phyloP scores from a whole-genome alignment of 495 filamentous ascomycete genomes.

The Corynascus novoguineensis region DNA sequence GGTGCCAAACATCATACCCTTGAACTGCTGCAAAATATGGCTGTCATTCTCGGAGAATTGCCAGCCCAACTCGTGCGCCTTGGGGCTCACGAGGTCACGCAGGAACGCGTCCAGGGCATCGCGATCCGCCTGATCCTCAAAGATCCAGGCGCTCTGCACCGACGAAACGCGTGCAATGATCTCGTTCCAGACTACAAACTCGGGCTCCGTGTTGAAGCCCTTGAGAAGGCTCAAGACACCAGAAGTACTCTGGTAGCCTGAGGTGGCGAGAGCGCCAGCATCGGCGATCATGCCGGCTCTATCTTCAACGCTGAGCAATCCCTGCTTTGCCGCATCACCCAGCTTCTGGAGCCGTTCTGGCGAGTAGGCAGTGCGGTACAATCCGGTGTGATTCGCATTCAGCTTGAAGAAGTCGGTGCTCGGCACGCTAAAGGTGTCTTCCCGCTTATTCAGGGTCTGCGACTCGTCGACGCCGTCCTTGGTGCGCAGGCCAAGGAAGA shows the following conservation, averaged over 20 bases:
- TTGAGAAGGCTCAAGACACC: constrained; percentile 79
- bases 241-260: constrained; percentile 90
- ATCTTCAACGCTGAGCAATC: constrained; percentile 85
- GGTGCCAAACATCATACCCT: constrained; percentile 60
- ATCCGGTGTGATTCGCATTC: constrained; percentile 68
- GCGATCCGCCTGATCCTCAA: constrained; percentile 67
- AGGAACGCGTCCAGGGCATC: constrained; percentile 79
- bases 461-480: constrained; percentile 59
- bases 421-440: constrained; percentile 63
- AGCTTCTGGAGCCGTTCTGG: constrained; percentile 64
- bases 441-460: constrained; percentile 63
- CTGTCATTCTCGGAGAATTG: constrained; percentile 74
- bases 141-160: constrained; percentile 80
- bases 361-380: constrained; percentile 68
- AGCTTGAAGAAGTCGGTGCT: constrained; percentile 70
- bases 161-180: constrained; percentile 69
- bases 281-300: constrained; percentile 95
- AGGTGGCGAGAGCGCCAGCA: constrained; percentile 81
- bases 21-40: constrained; percentile 85
- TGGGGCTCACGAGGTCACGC: constrained; percentile 63
- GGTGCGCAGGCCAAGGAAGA: constrained; percentile 64
- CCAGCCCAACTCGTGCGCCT: constrained; percentile 86
- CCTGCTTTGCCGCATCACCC: constrained; percentile 76
- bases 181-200: constrained; percentile 94
- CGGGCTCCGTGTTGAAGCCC: constrained; percentile 73